Conservation (phyloP, 176 grass and related monocot genomes). For the Triticum urartu region DNA sequence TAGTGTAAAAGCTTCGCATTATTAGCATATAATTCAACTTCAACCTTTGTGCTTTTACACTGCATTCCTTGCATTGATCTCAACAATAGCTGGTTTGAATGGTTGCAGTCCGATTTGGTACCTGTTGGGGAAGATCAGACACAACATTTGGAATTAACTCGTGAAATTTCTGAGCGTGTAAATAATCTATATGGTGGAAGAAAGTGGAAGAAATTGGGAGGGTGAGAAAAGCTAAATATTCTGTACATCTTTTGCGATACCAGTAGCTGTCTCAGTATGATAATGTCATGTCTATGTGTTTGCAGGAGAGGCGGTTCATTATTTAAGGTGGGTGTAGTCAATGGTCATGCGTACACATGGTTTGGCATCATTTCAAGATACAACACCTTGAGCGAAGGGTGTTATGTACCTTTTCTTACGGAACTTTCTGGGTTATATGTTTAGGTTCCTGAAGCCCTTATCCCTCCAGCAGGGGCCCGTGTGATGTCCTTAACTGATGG, state of each 20-base stretch:
- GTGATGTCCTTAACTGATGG: conserved; percentile 97
- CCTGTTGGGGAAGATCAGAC: conserved; percentile 99
- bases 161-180: conserved; percentile 89
- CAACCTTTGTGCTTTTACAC: conserved; percentile 10
- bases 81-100: conserved; percentile 31
- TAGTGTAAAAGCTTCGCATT: neutral
- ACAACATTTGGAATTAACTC: conserved; percentile 95
- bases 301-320: conserved; percentile 75
- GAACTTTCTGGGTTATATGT: conserved; percentile 22
- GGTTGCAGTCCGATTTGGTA: conserved; percentile 88
- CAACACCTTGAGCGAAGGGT: conserved; percentile 14
- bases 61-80: neutral
- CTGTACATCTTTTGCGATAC: neutral
- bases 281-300: conserved; percentile 31
- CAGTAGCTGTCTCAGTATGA: conserved; percentile 25
- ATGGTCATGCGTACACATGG: conserved; percentile 9
- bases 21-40: conserved; percentile 18
- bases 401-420: neutral
- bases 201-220: conserved; percentile 98
- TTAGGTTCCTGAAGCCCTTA: conserved; percentile 94
- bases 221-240: conserved; percentile 40
- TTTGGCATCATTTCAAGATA: conserved; percentile 7
- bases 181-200: conserved; percentile 93
- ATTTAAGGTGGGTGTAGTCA: conserved; percentile 67
- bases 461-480: conserved; percentile 87